These are phyloP conservation scores for Arxiozyma slooffiae DNA, from an alignment of 1,139 yeast species.

Conservation along the genomic window DNA sequence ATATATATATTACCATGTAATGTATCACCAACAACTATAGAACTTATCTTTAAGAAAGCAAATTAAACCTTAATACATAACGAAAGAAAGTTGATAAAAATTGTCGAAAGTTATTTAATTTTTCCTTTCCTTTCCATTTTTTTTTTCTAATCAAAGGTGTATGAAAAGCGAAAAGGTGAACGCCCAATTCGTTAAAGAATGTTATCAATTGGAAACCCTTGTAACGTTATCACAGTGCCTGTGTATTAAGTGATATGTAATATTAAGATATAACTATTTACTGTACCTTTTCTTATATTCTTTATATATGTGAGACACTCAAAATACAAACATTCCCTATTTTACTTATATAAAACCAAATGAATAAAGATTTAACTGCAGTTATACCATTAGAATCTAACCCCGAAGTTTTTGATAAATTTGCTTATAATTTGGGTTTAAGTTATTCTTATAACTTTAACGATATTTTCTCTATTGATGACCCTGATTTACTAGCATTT, in stretches of 20 bases:
- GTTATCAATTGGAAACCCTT: not conserved
- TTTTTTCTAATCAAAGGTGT: not conserved
- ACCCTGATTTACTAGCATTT: slow-evolving; percentile 65
- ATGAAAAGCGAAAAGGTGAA: not conserved
- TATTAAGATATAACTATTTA: no score
- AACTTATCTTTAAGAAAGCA: no score
- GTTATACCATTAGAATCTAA: slow-evolving; percentile 88
- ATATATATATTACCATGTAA: not conserved
- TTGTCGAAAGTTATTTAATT: not conserved
- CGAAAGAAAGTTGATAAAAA: not conserved
- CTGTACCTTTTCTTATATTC: no score
- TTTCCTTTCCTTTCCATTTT: not conserved
- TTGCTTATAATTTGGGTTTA: slow-evolving; percentile 62
- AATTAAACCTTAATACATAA: not conserved
- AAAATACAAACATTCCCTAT: not conserved
- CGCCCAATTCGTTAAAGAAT: not conserved
- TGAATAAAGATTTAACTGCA: slow-evolving; percentile 19
- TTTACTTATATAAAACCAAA: not conserved
- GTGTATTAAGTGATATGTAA: no score
- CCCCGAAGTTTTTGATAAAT: slow-evolving; percentile 71
- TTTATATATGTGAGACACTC: no score
- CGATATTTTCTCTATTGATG: slow-evolving; percentile 78
- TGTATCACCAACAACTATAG: no score
- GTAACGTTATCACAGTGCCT: no score
- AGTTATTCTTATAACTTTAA: slow-evolving; percentile 51